Conservation (phyloP, 2,329 filamentous ascomycete genomes). For the Aschersonia sp. region DNA sequence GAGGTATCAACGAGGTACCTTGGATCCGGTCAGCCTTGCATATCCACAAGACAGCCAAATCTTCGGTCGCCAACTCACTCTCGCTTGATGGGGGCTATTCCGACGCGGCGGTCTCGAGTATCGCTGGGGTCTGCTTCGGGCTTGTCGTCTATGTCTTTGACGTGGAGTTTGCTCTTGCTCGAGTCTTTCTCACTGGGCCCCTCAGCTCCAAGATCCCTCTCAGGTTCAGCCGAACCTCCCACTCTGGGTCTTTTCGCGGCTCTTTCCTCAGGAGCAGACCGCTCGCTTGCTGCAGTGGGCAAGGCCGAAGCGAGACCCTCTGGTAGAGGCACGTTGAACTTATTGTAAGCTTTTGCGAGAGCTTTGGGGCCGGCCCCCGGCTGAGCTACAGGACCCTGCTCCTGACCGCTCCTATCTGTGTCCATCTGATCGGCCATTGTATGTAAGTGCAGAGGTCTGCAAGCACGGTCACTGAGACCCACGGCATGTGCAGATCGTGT, state of each 20-base stretch:
- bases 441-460: too few species aligned
- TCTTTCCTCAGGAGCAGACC: constrained; percentile 16
- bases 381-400: too few species aligned
- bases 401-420: too few species aligned
- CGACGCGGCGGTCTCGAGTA: constrained; percentile 26
- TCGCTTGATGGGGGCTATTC: constrained; percentile 56
- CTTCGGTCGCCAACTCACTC: constrained; percentile 35
- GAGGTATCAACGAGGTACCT: constrained; percentile 28
- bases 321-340: constrained; percentile 4
- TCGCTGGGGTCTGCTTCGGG: constrained; percentile 3
- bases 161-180: neutral
- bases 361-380: too few species aligned
- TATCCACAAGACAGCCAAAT: neutral
- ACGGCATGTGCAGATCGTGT: too few species aligned
- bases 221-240: constrained; percentile 15
- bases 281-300: neutral
- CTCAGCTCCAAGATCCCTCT: neutral
- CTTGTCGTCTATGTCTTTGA: neutral
- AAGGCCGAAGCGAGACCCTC: neutral
- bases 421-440: too few species aligned
- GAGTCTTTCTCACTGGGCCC: neutral
- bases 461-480: too few species aligned
- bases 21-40: constrained; percentile 2
- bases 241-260: constrained; percentile 46
- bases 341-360: too few species aligned